phyloP scores from a whole-genome alignment of 73 alveolate species.

The Strombidium stylifer region DNA sequence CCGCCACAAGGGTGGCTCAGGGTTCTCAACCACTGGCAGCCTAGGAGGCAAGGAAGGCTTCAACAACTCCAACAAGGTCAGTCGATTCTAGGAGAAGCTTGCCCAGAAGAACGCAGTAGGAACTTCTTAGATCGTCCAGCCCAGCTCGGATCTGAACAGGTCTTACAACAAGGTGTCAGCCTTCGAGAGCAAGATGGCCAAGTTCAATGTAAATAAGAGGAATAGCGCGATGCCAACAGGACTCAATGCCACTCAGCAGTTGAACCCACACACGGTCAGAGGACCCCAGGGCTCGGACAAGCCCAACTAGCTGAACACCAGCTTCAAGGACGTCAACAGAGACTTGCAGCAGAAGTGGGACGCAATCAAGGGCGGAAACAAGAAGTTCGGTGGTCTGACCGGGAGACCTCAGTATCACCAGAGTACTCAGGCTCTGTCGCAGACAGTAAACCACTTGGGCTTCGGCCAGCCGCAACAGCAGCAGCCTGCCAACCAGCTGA shows the following conservation, averaged over 20 bases:
- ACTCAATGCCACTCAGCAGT: neutral
- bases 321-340: conserved; percentile 51
- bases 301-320: conserved; percentile 18
- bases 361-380: conserved; percentile 19
- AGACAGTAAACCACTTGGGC: too few species aligned
- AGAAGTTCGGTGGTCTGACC: too few species aligned
- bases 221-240: neutral
- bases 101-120: too few species aligned
- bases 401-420: too few species aligned
- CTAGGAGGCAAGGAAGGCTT: conserved; percentile 10
- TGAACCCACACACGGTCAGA: neutral
- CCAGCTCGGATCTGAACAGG: too few species aligned
- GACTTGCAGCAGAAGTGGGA: conserved; percentile 46
- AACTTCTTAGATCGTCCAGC: too few species aligned
- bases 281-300: conserved; percentile 1
- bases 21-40: neutral
- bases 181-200: too few species aligned
- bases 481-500: neutral
- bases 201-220: conserved; percentile 26
- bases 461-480: neutral
- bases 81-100: too few species aligned
- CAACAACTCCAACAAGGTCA: conserved; percentile 4
- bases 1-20: neutral
- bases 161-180: too few species aligned
- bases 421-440: too few species aligned